Conservation (phyloP, 306 rosid species). For the Prunus campanulata region DNA sequence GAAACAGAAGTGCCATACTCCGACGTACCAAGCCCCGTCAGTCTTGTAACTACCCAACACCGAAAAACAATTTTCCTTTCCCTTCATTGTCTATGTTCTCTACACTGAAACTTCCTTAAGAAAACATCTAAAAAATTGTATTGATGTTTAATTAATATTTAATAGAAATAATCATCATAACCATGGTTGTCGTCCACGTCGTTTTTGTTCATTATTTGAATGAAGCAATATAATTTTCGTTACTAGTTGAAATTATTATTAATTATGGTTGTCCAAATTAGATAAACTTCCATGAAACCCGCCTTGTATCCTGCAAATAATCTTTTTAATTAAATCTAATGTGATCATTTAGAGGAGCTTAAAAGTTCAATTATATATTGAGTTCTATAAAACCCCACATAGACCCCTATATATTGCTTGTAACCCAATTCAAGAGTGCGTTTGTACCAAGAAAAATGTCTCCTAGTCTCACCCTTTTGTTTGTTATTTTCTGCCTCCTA, state of each 20-base stretch:
- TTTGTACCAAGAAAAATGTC: conserved; percentile 35
- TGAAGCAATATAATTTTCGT: not conserved
- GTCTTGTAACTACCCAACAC: no score
- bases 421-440: not conserved
- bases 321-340: not conserved
- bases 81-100: no score
- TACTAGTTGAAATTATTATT: not conserved
- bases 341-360: conserved; percentile 33
- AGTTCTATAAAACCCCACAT: conserved; percentile 49
- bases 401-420: conserved; percentile 14
- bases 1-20: no score
- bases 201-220: not conserved
- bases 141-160: no score
- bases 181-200: conserved; percentile 21
- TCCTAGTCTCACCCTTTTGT: conserved; percentile 23
- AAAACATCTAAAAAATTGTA: no score
- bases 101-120: no score
- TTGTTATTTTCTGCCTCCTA: conserved; percentile 31
- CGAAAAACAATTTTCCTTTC: no score
- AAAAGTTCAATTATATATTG: not conserved
- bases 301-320: conserved; percentile 39
- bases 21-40: no score
- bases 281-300: conserved; percentile 30
- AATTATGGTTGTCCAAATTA: conserved; percentile 23
- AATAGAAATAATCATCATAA: conserved; percentile 18